Evolutionary conservation across 164 flowering plant species (phyloP), one percentile per base, ranked within the genome.

Genomic region (Kingdonia uniflora): DNA sequence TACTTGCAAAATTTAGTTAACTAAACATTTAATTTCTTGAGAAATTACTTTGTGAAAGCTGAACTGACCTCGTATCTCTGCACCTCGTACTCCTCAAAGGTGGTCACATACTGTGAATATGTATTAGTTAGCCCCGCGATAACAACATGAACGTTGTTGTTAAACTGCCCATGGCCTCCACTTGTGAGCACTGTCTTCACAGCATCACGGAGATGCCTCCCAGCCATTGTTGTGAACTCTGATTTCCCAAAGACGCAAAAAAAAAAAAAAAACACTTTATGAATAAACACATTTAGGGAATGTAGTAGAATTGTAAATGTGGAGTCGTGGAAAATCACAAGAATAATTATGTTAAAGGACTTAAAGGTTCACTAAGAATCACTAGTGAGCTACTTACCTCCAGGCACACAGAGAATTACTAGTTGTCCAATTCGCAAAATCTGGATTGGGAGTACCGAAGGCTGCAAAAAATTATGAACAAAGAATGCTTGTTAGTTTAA

Each of bases 171-270:
- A 56, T 54, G 59, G 19, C 70, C 69, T 39, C 65, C 75, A 63
- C 68, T 62, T 4, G 64, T 69, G 13, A 92, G 85, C 39, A 74
- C 80, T 12, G 76, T 55, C 71, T 64, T 81, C 63, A 94, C 86
- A 61, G 99, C 92, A 75, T 94, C 86, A 16, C 97, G 91, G n/a
- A 94, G 90, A 52, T 86, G 87, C 68, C 99, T 84, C 42, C 97
- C 99, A 64, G 99, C 92, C 97, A 94, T 94, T 25, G 99, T 94
- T 21, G 97, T 81, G 68, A 94, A 94, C 60, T 94, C 99, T 94
- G 82, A 29, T 29, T 37, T 15, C 29, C 21, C 45, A 16, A 17
- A 6, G 22, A 54, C 14, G 42, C 1, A 1, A 24, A 43, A 2
- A 45, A 19, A 53, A 58, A 29, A 11, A 25, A n/a, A n/a, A n/a